Evolutionary conservation across 331 rosid species (phyloP).

Genomic region (Acacia pycnantha): DNA sequence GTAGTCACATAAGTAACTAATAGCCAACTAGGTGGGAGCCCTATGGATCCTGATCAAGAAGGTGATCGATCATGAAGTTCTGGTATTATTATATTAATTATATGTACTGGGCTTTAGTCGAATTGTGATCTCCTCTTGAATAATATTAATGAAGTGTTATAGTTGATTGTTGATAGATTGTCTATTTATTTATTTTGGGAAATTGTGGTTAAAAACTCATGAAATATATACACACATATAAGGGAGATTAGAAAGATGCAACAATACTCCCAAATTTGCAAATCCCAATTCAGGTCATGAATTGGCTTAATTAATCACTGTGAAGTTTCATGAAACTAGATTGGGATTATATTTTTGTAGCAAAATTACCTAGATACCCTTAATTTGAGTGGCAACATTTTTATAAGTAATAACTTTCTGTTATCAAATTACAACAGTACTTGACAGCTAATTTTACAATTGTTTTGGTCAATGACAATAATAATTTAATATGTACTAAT

Average conservation of each 20-base stretch:
- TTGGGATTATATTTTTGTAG: too few relatives aligned
- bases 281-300: neutral
- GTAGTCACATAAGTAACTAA: neutral
- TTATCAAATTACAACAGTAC: neutral
- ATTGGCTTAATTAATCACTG: neutral
- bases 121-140: neutral
- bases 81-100: neutral
- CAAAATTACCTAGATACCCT: neutral
- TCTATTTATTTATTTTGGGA: rapidly evolving
- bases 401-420: too few relatives aligned
- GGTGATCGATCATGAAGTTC: neutral
- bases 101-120: neutral
- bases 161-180: neutral
- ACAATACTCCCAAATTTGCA: neutral
- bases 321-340: neutral
- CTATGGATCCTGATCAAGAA: neutral
- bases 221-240: neutral
- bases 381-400: neutral
- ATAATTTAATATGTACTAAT: too few relatives aligned
- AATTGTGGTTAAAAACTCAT: neutral
- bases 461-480: neutral
- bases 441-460: too few relatives aligned
- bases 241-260: neutral
- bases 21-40: neutral
- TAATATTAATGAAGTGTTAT: neutral